Percentiles rank a stretch among this genome's conserved stretches.
phyloP scores from a whole-genome alignment of 371 early-diverging fungal species.

The Circinella umbellata region DNA sequence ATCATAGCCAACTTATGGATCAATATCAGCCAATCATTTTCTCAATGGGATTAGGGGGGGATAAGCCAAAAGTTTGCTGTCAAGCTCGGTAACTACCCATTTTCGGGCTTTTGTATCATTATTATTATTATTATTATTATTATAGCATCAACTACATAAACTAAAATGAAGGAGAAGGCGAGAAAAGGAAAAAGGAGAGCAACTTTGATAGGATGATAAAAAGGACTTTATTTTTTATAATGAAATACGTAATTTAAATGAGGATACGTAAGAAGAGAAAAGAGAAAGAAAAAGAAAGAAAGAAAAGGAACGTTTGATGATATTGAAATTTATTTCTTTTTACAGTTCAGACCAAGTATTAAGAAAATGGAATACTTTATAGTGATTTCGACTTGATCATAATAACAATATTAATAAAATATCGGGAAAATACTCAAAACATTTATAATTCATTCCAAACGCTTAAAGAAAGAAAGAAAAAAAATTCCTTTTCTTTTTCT shows the following conservation, averaged over 20 bases:
- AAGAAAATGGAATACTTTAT: not conserved
- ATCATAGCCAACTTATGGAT: not conserved
- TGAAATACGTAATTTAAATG: too few species aligned
- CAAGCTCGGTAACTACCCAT: not conserved
- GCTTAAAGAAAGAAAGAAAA: too few species aligned
- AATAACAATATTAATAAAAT: not conserved
- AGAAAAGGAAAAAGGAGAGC: too few species aligned
- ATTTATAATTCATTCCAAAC: not conserved
- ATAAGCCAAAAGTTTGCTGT: not conserved
- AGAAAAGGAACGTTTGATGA: too few species aligned
- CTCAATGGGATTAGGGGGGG: slow-evolving; percentile 7
- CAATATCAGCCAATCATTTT: slow-evolving; percentile 12
- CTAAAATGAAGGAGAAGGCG: too few species aligned
- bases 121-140: too few species aligned
- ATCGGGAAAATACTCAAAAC: slow-evolving; percentile 1
- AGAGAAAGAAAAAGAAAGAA: too few species aligned
- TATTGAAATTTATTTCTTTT: too few species aligned
- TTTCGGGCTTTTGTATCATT: not conserved
- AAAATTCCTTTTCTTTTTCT: not conserved
- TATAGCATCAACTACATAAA: too few species aligned
- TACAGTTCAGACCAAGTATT: not conserved
- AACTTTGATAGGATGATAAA: too few species aligned
- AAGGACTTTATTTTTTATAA: too few species aligned
- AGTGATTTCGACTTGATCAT: not conserved
- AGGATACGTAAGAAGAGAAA: too few species aligned